Evolutionary conservation across 1,139 yeast genomes (phyloP).

Genomic region (Geotrichum restrictum): DNA sequence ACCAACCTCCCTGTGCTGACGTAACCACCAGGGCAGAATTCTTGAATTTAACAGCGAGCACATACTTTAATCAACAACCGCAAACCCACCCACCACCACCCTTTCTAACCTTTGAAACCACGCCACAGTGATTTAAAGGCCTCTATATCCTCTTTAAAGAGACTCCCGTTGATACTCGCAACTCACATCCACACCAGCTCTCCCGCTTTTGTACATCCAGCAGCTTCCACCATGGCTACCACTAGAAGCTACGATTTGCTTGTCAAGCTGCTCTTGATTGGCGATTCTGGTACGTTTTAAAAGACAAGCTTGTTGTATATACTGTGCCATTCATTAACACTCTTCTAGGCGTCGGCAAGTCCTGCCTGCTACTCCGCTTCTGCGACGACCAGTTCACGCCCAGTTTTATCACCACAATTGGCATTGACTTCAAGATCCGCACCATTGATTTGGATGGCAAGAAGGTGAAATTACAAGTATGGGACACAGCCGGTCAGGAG

Average conservation of each 20-base stretch:
- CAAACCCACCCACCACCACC: not conserved
- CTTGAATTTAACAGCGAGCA: conserved; percentile 1
- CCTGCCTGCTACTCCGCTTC: conserved; percentile 87
- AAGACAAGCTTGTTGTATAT: not conserved
- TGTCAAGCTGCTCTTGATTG: conserved; percentile 88
- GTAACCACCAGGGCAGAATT: not conserved
- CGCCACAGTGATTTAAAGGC: not conserved
- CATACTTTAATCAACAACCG: no score
- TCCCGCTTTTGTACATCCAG: not conserved
- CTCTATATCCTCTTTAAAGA: not conserved
- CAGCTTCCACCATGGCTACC: conserved; percentile 34
- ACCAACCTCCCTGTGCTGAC: conserved; percentile 3
- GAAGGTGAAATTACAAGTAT: conserved; percentile 88
- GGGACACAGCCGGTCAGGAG: conserved; percentile 99
- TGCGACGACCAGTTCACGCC: conserved; percentile 97
- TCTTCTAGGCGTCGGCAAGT: conserved; percentile 71
- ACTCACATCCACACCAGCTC: not conserved
- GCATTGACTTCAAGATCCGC: conserved; percentile 95
- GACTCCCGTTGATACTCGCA: no score
- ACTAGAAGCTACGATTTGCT: conserved; percentile 89
- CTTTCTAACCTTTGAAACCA: not conserved
- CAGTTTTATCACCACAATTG: conserved; percentile 92
- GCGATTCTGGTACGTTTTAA: conserved; percentile 64
- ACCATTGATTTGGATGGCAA: conserved; percentile 92
- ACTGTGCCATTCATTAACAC: not conserved